phyloP scores from a whole-genome alignment of 1,284 basidiomycete genomes.

The Marasmius fiardii region DNA sequence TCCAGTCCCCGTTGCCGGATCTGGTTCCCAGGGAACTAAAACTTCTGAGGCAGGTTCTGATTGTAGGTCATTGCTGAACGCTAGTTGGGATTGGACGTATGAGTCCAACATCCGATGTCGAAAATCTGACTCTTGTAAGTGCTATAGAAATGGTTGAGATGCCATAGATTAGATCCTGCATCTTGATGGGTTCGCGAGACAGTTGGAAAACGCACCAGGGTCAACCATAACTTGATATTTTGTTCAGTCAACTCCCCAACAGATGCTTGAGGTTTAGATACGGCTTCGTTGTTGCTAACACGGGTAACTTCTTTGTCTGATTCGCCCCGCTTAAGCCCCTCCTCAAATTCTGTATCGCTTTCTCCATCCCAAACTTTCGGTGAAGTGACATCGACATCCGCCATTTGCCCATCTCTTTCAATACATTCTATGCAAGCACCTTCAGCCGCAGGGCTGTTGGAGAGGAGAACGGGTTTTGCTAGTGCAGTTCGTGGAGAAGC shows the following conservation, averaged over 20 bases:
- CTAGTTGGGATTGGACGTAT: constrained; percentile 70
- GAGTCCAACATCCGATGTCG: constrained; percentile 66
- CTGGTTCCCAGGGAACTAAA: too few species aligned
- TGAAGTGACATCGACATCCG: constrained; percentile 87
- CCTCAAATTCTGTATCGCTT: constrained; percentile 81
- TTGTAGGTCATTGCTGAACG: too few species aligned
- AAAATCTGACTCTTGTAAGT: constrained; percentile 77
- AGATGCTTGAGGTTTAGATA: constrained; percentile 55
- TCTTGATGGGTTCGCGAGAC: constrained; percentile 10
- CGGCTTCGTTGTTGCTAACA: constrained; percentile 44
- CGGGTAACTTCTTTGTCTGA: constrained; percentile 60
- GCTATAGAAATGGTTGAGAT: constrained; percentile 43
- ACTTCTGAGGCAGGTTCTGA: too few species aligned
- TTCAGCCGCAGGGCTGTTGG: constrained; percentile 50
- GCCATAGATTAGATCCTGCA: too few species aligned
- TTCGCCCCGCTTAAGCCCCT: constrained; percentile 76
- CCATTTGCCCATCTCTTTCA: constrained; percentile 99
- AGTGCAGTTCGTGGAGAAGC: too few species aligned
- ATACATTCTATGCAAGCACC: constrained; percentile 97
- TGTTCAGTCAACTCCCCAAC: constrained; percentile 76
- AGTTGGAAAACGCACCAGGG: constrained; percentile 56
- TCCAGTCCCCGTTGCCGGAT: too few species aligned
- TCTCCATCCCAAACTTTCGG: constrained; percentile 90
- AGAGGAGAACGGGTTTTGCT: constrained; percentile 56
- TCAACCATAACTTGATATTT: constrained; percentile 84